Base-by-base conservation (phyloP, 2,329 filamentous ascomycete genomes). In the Dothideomycetes sp. region DNA sequence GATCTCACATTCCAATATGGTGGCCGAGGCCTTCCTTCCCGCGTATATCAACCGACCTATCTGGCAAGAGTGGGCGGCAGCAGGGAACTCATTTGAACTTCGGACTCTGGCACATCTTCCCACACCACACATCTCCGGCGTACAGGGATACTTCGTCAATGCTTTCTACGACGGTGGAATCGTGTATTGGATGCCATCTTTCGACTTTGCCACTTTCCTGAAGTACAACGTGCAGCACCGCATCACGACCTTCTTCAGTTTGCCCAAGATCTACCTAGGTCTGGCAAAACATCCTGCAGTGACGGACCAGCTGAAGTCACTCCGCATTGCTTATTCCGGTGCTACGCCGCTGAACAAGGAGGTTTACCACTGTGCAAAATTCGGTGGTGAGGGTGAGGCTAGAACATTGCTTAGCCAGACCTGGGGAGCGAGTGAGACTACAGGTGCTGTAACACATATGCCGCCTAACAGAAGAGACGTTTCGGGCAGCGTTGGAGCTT, bases 171-270 rank as follows among this genome's bases (percentile, higher is more conserved):
- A 59, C 47, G 60, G 57, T 23, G 62, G 62, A 2, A 48, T 53
- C 4, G 54, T 73, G 3, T 80, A 74, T 62, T 80, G 76, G 76
- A 80, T 81, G 76, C 61, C 67, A 4, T 65, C 63, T 28, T 81
- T 80, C 53, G 67, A 75, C 45, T 74, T 76, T 44, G 53, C 56
- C 2, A 60, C 68, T 25, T 78, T 81, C 52, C 63, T 79, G 38
- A 57, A 61, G 27, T 69, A 76, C 55, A 65, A 63, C 49, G 64
- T 64, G 29, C 62, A 64, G 34, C 69, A 73, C 50, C 55, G 57
- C 9, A 65, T 78, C 46, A 77, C 72, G 0, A 60, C 55, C 36
- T 70, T 79, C 53, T 74, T 76, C 53, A 73, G 68, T 4, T 76
- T 80, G 1, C 77, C 77, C 7, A 74, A 76, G 1, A 74, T 81